Base-by-base conservation (phyloP, 441 rosid genomes). In the Bocquillonia castaneifolia region DNA sequence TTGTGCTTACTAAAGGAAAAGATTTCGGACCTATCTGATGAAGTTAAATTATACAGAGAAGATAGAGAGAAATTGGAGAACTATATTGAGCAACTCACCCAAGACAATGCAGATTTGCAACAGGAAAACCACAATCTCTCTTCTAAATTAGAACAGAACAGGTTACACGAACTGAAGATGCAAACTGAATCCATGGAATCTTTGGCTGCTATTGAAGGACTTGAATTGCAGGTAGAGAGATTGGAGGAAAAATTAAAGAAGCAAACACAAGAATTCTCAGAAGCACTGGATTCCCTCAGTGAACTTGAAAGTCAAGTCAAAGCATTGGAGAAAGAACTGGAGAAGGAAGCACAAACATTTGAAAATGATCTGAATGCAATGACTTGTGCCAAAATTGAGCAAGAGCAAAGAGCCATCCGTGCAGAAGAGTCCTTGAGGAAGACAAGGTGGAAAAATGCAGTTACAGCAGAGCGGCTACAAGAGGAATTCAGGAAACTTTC, bases 391-490 rank as follows among this genome's bases (percentile, higher is more conserved):
- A 92, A 85, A 84, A 82, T 87, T 64, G 88, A 90, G 82, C 92
- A 86, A 80, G 97, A 90, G 77, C 87, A 86, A 69, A 84, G 96
- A 81, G 93, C 92, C 20, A 87, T 88, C 48, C 80, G 55, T 68
- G 93, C 96, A 0, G 97, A 90, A 79, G 92, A 87, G 79, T 82
- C 86, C 45, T 74, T 90, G 85, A 80, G 88, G 64, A 84, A 73
- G 76, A 79, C 86, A 61, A 86, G 83, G 78, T 82, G 77, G 88
- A 88, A 83, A 75, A 87, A 90, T 74, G 85, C 81, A n/a, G 72
- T 72, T 63, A 79, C 88, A 8, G 96, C 96, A 20, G 88, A 83
- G 79, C 75, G 82, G 70, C 82, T 90, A 50, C 97, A 90, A 55
- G 91, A 84, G 66, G 96, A 92, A 63, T 83, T 90, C 62, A 83